Evolutionary conservation across 306 rosid species (phyloP).

Genomic region (Biancaea sappan): DNA sequence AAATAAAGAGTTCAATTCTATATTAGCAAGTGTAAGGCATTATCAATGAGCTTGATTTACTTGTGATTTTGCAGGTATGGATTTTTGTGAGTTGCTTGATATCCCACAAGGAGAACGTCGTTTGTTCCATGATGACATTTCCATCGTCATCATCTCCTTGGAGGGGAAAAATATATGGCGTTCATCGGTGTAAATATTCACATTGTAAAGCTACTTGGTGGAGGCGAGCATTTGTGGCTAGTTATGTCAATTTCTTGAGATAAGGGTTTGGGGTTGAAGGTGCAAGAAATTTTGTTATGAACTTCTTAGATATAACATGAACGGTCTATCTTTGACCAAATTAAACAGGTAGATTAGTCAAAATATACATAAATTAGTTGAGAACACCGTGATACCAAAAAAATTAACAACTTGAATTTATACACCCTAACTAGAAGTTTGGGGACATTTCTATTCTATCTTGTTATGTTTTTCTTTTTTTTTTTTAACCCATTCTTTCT

Average conservation of each 20-base stretch:
- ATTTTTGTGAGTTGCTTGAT: conserved; percentile 74
- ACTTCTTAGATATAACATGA: no score
- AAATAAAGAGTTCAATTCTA: no score
- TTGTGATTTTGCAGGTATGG: conserved; percentile 57
- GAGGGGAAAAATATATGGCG: conserved; percentile 88
- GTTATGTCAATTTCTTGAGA: background rate
- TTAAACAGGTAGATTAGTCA: background rate
- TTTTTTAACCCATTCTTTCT: background rate
- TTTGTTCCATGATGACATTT: conserved; percentile 79
- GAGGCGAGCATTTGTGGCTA: background rate
- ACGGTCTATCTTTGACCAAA: background rate
- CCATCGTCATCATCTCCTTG: conserved; percentile 65
- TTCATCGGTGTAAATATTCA: conserved; percentile 51
- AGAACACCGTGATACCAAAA: no score
- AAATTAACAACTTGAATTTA: background rate
- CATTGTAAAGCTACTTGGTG: background rate
- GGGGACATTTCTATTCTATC: background rate
- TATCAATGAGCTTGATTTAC: conserved; percentile 24
- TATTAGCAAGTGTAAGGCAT: no score
- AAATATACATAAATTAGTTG: background rate
- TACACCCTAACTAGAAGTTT: background rate
- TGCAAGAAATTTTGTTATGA: background rate
- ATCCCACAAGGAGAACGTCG: conserved; percentile 88
- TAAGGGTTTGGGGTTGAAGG: no score
- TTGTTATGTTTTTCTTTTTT: background rate